Conservation (phyloP, 169 alveolate species). For the Eimeria praecox region DNA sequence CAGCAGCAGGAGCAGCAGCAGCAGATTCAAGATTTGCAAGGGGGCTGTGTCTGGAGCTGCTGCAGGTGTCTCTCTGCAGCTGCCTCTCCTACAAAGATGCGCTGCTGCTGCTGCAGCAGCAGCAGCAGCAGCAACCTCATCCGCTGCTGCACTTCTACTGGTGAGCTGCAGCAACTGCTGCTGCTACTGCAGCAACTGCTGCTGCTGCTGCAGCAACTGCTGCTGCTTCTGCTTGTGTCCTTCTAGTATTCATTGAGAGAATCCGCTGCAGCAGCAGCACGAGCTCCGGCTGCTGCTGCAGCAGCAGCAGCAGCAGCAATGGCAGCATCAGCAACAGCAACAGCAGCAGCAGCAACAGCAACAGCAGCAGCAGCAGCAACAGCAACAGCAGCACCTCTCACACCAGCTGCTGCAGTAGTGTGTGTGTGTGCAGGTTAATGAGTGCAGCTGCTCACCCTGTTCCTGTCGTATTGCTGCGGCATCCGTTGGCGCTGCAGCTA, state of each 20-base stretch:
- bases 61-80: conserved; percentile 23
- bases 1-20: not conserved
- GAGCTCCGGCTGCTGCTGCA: not conserved
- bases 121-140: conserved; percentile 68
- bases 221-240: not conserved
- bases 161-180: conserved; percentile 26
- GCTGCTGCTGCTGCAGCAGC: conserved; percentile 61
- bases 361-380: conserved; percentile 15
- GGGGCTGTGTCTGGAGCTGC: conserved; percentile 5
- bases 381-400: not conserved
- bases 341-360: not conserved
- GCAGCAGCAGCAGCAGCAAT: not conserved
- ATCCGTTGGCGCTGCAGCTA: conserved; percentile 33
- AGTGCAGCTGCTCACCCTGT: conserved; percentile 31
- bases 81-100: conserved; percentile 13
- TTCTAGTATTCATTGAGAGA: too few species aligned
- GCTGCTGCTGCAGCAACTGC: not conserved
- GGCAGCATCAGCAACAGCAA: conserved; percentile 40
- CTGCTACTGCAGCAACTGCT: not conserved
- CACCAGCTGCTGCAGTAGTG: not conserved
- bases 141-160: conserved; percentile 44
- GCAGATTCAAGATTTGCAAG: not conserved
- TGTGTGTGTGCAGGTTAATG: conserved; percentile 28
- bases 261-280: not conserved
- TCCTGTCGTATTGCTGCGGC: conserved; percentile 46